Evolutionary conservation across 345 rosid species (phyloP).

Genomic region (Arabidopsis thaliana): TAIR10.1 NC_003070.9:5146501-5147000

Average conservation of each 20-base stretch:
- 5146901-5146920: neutral
- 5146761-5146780: conserved; percentile 12
- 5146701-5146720: conserved; percentile 1
- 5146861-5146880: neutral
- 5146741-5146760: conserved; percentile 23
- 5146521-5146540: neutral
- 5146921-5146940: neutral
- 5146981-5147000: neutral
- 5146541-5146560: neutral
- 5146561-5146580: too few relatives aligned
- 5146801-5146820: conserved; percentile 34
- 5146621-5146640: too few relatives aligned
- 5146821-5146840: conserved; percentile 11
- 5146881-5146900: conserved; percentile 15
- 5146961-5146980: neutral
- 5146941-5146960: neutral
- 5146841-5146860: conserved; percentile 1
- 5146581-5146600: neutral
- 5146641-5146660: neutral
- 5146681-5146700: neutral
- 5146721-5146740: conserved; percentile 26
- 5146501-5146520: neutral
- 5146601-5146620: neutral
- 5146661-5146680: neutral
- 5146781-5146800: conserved; percentile 30